These are phyloP conservation scores for Aspergillus pseudoterreus DNA, from an alignment of 2,329 filamentous ascomycete genomes.

Conservation along the genomic window DNA sequence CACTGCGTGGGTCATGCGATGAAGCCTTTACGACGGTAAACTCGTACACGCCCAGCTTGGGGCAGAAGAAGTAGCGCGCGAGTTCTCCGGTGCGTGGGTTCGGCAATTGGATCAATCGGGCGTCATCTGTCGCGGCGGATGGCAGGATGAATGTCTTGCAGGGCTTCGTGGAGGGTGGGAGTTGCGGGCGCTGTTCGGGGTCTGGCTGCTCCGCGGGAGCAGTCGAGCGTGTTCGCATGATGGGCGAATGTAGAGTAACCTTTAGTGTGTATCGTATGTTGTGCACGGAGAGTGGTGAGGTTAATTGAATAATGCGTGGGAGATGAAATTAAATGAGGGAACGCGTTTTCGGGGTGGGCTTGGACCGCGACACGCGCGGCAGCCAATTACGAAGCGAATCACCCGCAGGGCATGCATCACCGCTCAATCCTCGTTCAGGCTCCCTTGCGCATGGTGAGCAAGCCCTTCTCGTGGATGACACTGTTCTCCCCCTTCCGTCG, in stretches of 20 bases:
- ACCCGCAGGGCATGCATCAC: neutral
- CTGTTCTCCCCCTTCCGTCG: neutral
- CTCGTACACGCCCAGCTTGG: constrained; percentile 56
- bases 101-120: constrained; percentile 54
- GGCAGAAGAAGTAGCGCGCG: constrained; percentile 58
- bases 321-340: constrained; percentile 10
- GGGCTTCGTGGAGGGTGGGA: constrained; percentile 24
- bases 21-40: constrained; percentile 56
- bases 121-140: constrained; percentile 47
- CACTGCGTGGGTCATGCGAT: constrained; percentile 50
- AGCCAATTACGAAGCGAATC: constrained; percentile 20
- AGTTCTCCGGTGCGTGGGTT: constrained; percentile 49
- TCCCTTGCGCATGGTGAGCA: neutral
- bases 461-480: neutral
- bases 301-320: neutral
- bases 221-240: constrained; percentile 22
- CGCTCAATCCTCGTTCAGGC: neutral
- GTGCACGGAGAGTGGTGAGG: neutral
- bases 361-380: constrained; percentile 28
- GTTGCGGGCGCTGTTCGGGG: constrained; percentile 19
- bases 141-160: constrained; percentile 57
- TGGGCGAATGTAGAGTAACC: neutral
- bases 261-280: no score
- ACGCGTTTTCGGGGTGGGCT: constrained; percentile 4
- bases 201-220: constrained; percentile 17